A percentile compares a stretch with the other conserved stretches of the same genome.
Conservation (phyloP, 129 eudicot genomes). For the Flaveria sonorensis region DNA sequence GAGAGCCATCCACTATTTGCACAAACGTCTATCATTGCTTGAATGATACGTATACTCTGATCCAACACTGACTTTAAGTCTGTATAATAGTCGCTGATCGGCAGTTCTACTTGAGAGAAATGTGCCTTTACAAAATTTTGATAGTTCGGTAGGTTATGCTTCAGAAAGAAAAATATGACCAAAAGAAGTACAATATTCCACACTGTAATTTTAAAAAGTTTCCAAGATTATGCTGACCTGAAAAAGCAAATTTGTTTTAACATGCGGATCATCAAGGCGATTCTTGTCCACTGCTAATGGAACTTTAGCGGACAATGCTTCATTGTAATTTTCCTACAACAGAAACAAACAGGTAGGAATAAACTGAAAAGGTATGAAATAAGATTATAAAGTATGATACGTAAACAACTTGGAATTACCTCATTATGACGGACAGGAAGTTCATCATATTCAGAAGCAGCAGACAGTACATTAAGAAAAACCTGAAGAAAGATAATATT, state of each 20-base stretch:
- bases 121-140: conserved; percentile 64
- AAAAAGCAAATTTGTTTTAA: conserved; percentile 92
- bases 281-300: conserved; percentile 73
- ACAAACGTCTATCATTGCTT: conserved; percentile 97
- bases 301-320: conserved; percentile 69
- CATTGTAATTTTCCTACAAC: conserved; percentile 82
- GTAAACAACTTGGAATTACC: conserved; percentile 48
- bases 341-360: conserved; percentile 10
- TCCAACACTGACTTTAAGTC: conserved; percentile 96
- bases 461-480: conserved; percentile 80
- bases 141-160: conserved; percentile 6
- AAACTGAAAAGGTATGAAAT: conserved; percentile 4
- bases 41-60: conserved; percentile 92
- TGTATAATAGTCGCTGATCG: conserved; percentile 87
- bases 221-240: conserved; percentile 57
- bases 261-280: conserved; percentile 93
- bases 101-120: conserved; percentile 81
- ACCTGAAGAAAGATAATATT: conserved; percentile 46
- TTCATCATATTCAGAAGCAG: conserved; percentile 97
- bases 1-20: conserved; percentile 99
- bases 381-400: background rate
- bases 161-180: background rate
- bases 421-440: conserved; percentile 98
- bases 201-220: background rate
- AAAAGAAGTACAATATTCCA: background rate